Base-by-base conservation (phyloP, 2,329 filamentous ascomycete genomes). In the Trichoderma koningiopsis region DNA sequence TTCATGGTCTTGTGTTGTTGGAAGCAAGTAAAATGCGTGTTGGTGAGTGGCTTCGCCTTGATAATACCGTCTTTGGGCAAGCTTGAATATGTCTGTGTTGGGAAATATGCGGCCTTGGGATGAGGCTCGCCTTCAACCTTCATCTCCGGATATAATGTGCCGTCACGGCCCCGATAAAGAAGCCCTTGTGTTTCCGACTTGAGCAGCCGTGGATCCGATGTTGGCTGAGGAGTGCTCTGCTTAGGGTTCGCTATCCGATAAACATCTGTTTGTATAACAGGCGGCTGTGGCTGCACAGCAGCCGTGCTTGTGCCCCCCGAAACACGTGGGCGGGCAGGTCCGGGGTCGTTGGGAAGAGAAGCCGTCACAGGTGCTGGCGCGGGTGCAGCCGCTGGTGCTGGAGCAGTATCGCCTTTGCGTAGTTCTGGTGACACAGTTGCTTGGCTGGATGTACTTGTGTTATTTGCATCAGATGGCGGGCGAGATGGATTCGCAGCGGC, bases 1-100 rank as follows among this genome's bases (percentile, higher is more conserved):
- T 83, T 80, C 83, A 88, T 85, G 58, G 77, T 80, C 58, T 75
- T 75, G 74, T 89, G 87, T 4, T 76, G 75, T 52, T 82, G 81
- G 68, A 84, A 81, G 76, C 87, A 89, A 68, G 77, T 73, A 71
- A 81, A 81, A 71, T 83, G 81, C 1, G 79, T 77, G 58, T 84
- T 79, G 62, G 77, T 79, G n/a, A 87, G 76, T 1, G 83, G 80
- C 8, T 76, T 76, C 1, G 86, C 79, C 22, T 78, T 77, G 68
- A 83, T 79, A 29, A 86, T 74, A 16, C 78, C 76, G 55, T 80
- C 79, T 5, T 79, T 75, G 2, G 75, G 72, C 8, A 76, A 63
- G 5, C 71, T 74, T 43, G 73, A 69, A 4, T 77, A 74, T 5
- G 71, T 75, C 69, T 78, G 78, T 40, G 68, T 72, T 4, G 82